Percentiles rank a stretch among this genome's conserved stretches.
phyloP scores from a whole-genome alignment of 2,329 filamentous ascomycete genomes.

The Aureobasidium zeae region DNA sequence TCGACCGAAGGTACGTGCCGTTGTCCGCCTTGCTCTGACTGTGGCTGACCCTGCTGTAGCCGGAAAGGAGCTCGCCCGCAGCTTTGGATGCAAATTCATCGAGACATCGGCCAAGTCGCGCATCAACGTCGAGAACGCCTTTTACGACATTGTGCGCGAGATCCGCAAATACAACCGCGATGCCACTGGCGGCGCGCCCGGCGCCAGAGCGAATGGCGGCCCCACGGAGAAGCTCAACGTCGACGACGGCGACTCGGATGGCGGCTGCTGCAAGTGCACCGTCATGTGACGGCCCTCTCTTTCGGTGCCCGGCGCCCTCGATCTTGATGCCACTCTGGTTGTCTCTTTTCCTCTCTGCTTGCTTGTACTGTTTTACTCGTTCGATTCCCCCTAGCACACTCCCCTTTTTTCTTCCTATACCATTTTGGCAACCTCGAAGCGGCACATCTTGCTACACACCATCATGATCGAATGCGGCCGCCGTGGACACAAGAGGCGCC shows the following conservation, averaged over 20 bases:
- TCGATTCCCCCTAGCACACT: conserved; percentile 15
- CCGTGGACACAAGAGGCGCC: conserved; percentile 9
- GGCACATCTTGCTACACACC: not conserved
- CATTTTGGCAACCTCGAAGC: conserved; percentile 5
- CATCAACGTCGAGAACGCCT: conserved; percentile 96
- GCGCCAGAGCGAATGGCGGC: conserved; percentile 40
- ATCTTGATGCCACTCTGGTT: conserved; percentile 15
- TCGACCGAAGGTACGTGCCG: conserved; percentile 71
- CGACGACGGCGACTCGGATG: conserved; percentile 51
- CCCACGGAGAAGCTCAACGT: conserved; percentile 74
- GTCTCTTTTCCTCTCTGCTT: conserved; percentile 4
- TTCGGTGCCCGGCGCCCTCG: conserved; percentile 12
- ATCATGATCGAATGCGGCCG: conserved; percentile 1
- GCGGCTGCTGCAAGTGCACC: conserved; percentile 79
- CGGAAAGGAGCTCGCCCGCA: conserved; percentile 74
- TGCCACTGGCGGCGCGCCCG: conserved; percentile 64
- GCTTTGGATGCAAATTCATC: conserved; percentile 96
- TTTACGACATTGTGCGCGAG: conserved; percentile 96
- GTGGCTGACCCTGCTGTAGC: conserved; percentile 46
- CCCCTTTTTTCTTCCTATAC: conserved; percentile 10
- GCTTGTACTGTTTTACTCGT: conserved; percentile 12
- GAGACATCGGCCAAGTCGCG: conserved; percentile 97
- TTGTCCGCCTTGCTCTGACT: conserved; percentile 5
- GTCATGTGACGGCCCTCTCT: conserved; percentile 58
- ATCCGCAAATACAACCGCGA: conserved; percentile 98